phyloP scores from a whole-genome alignment of 2,329 filamentous ascomycete genomes.

The Fusarium pseudonygamai region DNA sequence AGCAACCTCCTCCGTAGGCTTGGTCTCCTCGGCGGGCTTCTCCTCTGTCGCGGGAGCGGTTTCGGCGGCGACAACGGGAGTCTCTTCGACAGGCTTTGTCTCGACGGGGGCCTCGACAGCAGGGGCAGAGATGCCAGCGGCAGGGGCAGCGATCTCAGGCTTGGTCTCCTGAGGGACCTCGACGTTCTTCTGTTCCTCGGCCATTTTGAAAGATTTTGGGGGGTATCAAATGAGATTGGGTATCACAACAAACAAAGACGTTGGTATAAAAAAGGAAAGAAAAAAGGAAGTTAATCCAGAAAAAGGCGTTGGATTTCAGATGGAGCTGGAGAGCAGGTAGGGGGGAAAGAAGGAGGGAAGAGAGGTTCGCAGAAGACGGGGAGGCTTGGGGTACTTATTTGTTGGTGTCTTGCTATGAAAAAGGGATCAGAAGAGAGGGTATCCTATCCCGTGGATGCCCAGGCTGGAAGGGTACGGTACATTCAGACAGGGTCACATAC shows the following conservation, averaged over 20 bases:
- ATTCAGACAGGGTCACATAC: conserved; percentile 17
- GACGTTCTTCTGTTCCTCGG: conserved; percentile 76
- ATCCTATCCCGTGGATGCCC: background rate
- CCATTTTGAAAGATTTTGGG: conserved; percentile 66
- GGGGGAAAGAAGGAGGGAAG: conserved; percentile 46
- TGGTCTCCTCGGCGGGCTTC: conserved; percentile 55
- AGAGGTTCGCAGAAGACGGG: conserved; percentile 39
- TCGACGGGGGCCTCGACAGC: conserved; percentile 47
- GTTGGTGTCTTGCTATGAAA: conserved; percentile 31
- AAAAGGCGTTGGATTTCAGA: conserved; percentile 46
- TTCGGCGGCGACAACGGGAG: conserved; percentile 47
- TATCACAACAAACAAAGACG: conserved; percentile 62
- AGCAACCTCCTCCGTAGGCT: conserved; percentile 53
- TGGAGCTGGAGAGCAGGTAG: conserved; percentile 47
- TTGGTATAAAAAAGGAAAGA: conserved; percentile 52
- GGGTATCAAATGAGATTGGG: conserved; percentile 55
- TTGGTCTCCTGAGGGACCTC: conserved; percentile 65
- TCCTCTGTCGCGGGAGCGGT: conserved; percentile 51
- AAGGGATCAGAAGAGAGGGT: conserved; percentile 16
- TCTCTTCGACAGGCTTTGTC: conserved; percentile 53
- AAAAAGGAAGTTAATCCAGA: conserved; percentile 50
- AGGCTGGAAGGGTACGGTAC: background rate
- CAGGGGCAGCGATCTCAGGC: conserved; percentile 45
- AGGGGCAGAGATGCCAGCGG: conserved; percentile 44
- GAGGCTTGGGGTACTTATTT: conserved; percentile 56